Percentiles rank a stretch among this genome's conserved stretches.
Conservation (phyloP, 2,329 filamentous ascomycete species). For the Coleophoma cylindrospora region DNA sequence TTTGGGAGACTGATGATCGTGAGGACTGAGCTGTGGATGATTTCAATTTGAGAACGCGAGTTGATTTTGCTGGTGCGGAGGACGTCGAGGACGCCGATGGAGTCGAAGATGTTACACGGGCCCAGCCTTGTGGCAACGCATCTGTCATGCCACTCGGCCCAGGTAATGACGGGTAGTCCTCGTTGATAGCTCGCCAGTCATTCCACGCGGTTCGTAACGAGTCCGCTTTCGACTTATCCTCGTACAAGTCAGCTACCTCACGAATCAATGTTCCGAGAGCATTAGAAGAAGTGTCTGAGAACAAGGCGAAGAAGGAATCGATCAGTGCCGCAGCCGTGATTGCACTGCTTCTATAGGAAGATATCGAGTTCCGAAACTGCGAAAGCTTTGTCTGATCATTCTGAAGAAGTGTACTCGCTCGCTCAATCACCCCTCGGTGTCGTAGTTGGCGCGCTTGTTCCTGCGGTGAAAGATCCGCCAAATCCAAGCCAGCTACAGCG, state of each 20-base stretch:
- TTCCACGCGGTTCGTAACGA: conserved; percentile 80
- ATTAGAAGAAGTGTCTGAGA: conserved; percentile 69
- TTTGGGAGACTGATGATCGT: conserved; percentile 50
- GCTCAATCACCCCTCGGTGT: conserved; percentile 80
- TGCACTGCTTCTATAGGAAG: conserved; percentile 66
- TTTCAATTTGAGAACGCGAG: conserved; percentile 60
- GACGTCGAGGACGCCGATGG: conserved; percentile 23
- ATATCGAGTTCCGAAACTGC: conserved; percentile 76
- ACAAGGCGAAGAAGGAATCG: conserved; percentile 82
- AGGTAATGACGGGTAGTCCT: conserved; percentile 88
- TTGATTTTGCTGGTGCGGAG: conserved; percentile 42
- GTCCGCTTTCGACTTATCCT: conserved; percentile 71
- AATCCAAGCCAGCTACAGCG: conserved; percentile 45
- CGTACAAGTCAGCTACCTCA: conserved; percentile 89
- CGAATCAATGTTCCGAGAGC: conserved; percentile 86
- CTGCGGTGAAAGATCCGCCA: conserved; percentile 59
- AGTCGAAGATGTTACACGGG: conserved; percentile 9
- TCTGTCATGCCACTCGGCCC: conserved; percentile 62
- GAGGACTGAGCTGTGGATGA: conserved; percentile 65
- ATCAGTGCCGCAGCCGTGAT: conserved; percentile 73
- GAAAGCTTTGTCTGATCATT: conserved; percentile 71
- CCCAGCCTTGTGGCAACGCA: conserved; percentile 26
- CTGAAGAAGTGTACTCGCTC: conserved; percentile 73
- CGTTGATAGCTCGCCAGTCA: conserved; percentile 92
- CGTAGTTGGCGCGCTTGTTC: conserved; percentile 77